Base-by-base conservation (phyloP, 192 early-diverging fungal species). In the Umbelopsis ramanniana region DNA sequence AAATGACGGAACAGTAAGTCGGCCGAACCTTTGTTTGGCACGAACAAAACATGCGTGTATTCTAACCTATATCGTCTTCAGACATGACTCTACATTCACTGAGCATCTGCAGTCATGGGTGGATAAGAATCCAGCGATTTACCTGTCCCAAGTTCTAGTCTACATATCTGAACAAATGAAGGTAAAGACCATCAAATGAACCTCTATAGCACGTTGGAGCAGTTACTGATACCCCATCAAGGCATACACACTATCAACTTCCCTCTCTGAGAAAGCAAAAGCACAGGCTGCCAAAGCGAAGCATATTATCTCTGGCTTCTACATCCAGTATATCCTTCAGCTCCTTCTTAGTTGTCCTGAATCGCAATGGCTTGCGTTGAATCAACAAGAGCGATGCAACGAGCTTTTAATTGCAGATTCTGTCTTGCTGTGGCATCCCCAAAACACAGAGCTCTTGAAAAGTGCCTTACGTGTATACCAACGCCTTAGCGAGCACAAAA, bases 151-250 rank as follows among this genome's bases (percentile, higher is more conserved):
- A 19, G 23, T 37, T 12, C 29, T 63, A 6, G 23, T 19, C 33
- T 63, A 63, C 57, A 37, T 63, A 19, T 37, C 11, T 37, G 57
- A 63, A 26, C 57, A 63, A 29, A 14, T 63, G 12, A 35, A 63
- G 57, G 57, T 63, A 35, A 37, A 7, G 33, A 11, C 1, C 3
- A 63, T 29, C 17, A 37, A 17, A 38, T 8, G 15, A 37, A n/a
- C 17, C 2, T 22, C 15, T 29, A 29, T 2, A 29, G 3, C 1
- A 29, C 29, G 3, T 9, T 63, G 11, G 26, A 38, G 19, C 23
- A 0, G 26, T 63, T 19, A 5, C 12, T 37, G 0, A 37, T 26
- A 17, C 2, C 33, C 33, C 1, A 24, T 19, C 8, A 19, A 63
- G 57, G 57, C 57, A 12, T 15, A 37, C 2, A 35, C 26, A 14